phyloP scores from a whole-genome alignment of 2,329 filamentous ascomycete species.

The Zopfia rhizophila region DNA sequence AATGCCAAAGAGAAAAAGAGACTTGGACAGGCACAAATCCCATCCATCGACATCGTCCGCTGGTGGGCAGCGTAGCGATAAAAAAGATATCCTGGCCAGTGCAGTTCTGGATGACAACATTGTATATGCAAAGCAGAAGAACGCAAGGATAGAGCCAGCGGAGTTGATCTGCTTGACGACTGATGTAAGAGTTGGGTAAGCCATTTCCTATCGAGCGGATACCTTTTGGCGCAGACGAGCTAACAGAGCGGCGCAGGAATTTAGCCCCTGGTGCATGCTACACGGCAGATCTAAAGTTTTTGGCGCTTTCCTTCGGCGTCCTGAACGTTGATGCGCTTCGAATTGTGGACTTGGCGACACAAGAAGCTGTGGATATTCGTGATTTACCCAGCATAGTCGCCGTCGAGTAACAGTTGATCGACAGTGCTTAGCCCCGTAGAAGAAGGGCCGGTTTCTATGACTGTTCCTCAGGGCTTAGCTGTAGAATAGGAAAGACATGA shows the following conservation, averaged over 20 bases:
- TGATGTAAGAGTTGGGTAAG: constrained; percentile 76
- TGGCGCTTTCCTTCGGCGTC: constrained; percentile 73
- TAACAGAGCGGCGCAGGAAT: constrained; percentile 58
- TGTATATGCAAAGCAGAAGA: constrained; percentile 76
- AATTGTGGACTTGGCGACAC: constrained; percentile 76
- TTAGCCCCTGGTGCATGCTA: constrained; percentile 78
- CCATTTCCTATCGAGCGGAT: constrained; percentile 9
- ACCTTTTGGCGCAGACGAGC: not conserved
- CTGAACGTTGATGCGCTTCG: constrained; percentile 77
- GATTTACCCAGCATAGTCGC: constrained; percentile 75
- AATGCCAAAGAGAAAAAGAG: constrained; percentile 71
- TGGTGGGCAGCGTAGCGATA: constrained; percentile 40
- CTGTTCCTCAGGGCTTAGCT: too few species aligned
- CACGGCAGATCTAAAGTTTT: constrained; percentile 76
- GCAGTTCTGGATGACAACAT: constrained; percentile 78
- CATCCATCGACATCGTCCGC: constrained; percentile 55
- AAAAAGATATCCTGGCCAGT: constrained; percentile 62
- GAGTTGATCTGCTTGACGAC: constrained; percentile 80
- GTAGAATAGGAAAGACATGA: too few species aligned
- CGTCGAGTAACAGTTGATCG: constrained; percentile 25
- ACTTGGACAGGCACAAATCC: constrained; percentile 55
- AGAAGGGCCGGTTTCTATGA: too few species aligned
- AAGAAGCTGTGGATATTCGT: constrained; percentile 80
- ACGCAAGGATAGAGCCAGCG: constrained; percentile 69
- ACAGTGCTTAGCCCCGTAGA: too few species aligned